Base-by-base conservation (phyloP, 192 early-diverging fungal genomes). In the Dissophora ornata region DNA sequence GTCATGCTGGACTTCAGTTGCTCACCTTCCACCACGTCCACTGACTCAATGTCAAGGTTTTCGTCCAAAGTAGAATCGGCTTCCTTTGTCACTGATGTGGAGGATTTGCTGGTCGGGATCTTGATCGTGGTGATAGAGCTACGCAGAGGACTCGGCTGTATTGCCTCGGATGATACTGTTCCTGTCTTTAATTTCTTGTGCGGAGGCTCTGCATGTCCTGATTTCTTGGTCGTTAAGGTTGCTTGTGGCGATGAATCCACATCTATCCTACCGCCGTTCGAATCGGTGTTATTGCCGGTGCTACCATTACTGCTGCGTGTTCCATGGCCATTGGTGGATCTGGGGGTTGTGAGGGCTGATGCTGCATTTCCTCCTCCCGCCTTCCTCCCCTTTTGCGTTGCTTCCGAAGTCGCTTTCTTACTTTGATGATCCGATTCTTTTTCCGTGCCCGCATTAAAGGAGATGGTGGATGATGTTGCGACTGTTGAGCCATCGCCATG, bases 161-260 rank as follows among this genome's bases (percentile, higher is more conserved):
- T 46, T 3, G 57, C 44, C 19, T 42, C 57, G 33, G 57, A 60
- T 1, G 57, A 26, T 32, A 21, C 30, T 33, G 42, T 9, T 46
- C 57, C 57, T 25, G 57, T 60, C 30, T 60, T 60, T 3, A 60
- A 29, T 30, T 60, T 60, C 25, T 60, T 60, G 13, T 29, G 6
- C n/a, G 57, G 42, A 3, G 42, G 57, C 44, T 9, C 12, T 45
- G 18, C 28, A 52, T 52, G 28, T 32, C 3, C 19, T 19, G 53
- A 19, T 55, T 24, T 55, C 34, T 55, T 40, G 53, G 4, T n/a
- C 4, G 12, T 16, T 45, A 16, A n/a, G 4, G 44, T 18, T 4
- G 44, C 10, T 45, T n/a, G 44, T 16, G 10, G 18, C 18, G 44
- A n/a, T 5, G 18, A 55, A 38, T 18, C 21, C n/a, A 5, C 38